Evolutionary conservation across 1,284 basidiomycete species (phyloP).

Genomic region (Paramarasmius palmivorus): DNA sequence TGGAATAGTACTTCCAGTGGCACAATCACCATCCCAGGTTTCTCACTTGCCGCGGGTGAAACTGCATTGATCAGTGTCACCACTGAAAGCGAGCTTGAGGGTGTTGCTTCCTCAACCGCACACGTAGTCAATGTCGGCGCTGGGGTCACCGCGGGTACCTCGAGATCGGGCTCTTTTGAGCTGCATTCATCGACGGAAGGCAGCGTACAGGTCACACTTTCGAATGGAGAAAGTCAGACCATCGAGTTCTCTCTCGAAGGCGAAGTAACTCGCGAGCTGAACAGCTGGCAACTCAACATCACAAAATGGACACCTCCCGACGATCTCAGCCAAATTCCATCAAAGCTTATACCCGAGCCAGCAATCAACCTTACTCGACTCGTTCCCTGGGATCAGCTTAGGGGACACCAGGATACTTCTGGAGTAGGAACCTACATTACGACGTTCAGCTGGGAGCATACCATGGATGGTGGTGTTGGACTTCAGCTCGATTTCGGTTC

Average conservation of each 20-base stretch:
- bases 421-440: slow-evolving; percentile 17
- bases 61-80: slow-evolving; percentile 17
- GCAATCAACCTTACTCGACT: slow-evolving; percentile 16
- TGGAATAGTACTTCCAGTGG: slow-evolving; percentile 9
- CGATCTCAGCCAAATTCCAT: slow-evolving; percentile 12
- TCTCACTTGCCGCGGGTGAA: slow-evolving; percentile 15
- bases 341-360: slow-evolving; percentile 13
- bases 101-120: slow-evolving; percentile 1
- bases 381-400: slow-evolving; percentile 17
- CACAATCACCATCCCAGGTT: slow-evolving; percentile 15
- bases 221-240: slow-evolving; percentile 7
- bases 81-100: slow-evolving; percentile 12
- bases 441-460: slow-evolving; percentile 16
- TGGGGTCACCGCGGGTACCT: slow-evolving; percentile 10
- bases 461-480: slow-evolving; percentile 11
- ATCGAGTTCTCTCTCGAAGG: slow-evolving; percentile 14
- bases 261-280: slow-evolving; percentile 9
- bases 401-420: slow-evolving; percentile 11
- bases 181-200: slow-evolving; percentile 13
- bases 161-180: slow-evolving; percentile 10
- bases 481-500: slow-evolving; percentile 16
- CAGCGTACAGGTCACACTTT: slow-evolving; percentile 10
- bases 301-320: slow-evolving; percentile 18
- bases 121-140: slow-evolving; percentile 9
- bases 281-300: slow-evolving; percentile 17